A percentile compares a stretch with the other conserved stretches of the same genome.
Evolutionary conservation across 306 rosid genomes (phyloP).

Genomic region (Rubus parviflorus): DNA sequence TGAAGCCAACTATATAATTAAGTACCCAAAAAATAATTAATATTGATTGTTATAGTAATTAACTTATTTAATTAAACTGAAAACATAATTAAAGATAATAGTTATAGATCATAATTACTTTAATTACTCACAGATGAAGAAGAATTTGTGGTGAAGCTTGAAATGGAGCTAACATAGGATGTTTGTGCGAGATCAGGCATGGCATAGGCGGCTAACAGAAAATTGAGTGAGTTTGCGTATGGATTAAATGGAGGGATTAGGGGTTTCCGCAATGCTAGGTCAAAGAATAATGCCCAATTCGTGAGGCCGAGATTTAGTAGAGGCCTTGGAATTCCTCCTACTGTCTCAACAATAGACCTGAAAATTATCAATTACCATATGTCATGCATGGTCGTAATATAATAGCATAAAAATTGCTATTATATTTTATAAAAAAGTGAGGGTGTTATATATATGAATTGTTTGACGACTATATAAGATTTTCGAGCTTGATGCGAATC

Average conservation of each 20-base stretch:
- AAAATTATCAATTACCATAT: neutral
- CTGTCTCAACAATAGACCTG: constrained; percentile 1
- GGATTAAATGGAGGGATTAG: constrained; percentile 35
- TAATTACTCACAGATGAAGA: constrained; percentile 6
- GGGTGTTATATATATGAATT: no score
- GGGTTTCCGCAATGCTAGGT: neutral
- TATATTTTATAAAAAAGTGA: no score
- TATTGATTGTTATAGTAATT: no score
- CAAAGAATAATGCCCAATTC: constrained; percentile 13
- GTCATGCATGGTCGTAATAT: no score
- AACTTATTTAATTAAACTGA: no score
- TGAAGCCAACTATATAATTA: constrained; percentile 22
- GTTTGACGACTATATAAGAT: no score
- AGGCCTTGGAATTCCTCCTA: constrained; percentile 32
- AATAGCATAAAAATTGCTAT: no score
- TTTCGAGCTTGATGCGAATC: no score
- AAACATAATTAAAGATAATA: no score
- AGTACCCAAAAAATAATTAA: no score
- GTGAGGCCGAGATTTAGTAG: constrained; percentile 11
- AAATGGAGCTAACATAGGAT: constrained; percentile 27
- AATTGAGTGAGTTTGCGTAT: constrained; percentile 24
- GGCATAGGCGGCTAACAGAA: constrained; percentile 13
- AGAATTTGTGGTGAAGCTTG: neutral
- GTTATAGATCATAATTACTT: no score
- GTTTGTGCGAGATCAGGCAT: constrained; percentile 28